These are phyloP conservation scores for Moesziomyces parantarcticus DNA, from an alignment of 1,284 basidiomycete genomes.

Conservation along the genomic window DNA sequence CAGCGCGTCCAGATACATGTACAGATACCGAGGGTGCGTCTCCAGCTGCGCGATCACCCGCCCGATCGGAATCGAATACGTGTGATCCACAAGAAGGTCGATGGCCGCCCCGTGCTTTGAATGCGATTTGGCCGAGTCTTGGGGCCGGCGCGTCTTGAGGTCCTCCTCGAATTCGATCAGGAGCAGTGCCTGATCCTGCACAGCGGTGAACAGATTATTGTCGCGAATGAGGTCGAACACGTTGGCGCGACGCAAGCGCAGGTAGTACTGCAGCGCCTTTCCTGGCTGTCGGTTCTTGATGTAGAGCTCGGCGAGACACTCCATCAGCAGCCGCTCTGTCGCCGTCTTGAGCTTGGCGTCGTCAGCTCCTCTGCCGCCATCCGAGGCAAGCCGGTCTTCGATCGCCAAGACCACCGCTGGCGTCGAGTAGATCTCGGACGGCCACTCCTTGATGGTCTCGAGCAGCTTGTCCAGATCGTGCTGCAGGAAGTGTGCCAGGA, in stretches of 20 bases:
- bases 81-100: slow-evolving; percentile 88
- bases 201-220: slow-evolving; percentile 92
- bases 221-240: slow-evolving; percentile 96
- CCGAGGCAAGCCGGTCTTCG: slow-evolving; percentile 77
- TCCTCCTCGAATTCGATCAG: slow-evolving; percentile 95
- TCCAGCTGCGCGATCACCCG: slow-evolving; percentile 89
- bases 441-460: slow-evolving; percentile 86
- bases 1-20: slow-evolving; percentile 90
- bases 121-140: background rate
- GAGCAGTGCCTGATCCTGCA: slow-evolving; percentile 89
- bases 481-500: slow-evolving; percentile 85
- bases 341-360: slow-evolving; percentile 66
- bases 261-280: slow-evolving; percentile 89
- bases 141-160: slow-evolving; percentile 72
- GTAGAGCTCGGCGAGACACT: slow-evolving; percentile 92
- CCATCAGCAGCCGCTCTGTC: slow-evolving; percentile 77
- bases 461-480: slow-evolving; percentile 82
- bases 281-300: slow-evolving; percentile 88
- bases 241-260: slow-evolving; percentile 84
- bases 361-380: background rate
- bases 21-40: slow-evolving; percentile 82
- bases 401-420: slow-evolving; percentile 86
- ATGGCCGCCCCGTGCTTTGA: slow-evolving; percentile 76
- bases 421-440: slow-evolving; percentile 88
- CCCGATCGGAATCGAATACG: slow-evolving; percentile 92